These are phyloP conservation scores for Fagus crenata DNA, from an alignment of 306 rosid genomes.

Conservation along the genomic window DNA sequence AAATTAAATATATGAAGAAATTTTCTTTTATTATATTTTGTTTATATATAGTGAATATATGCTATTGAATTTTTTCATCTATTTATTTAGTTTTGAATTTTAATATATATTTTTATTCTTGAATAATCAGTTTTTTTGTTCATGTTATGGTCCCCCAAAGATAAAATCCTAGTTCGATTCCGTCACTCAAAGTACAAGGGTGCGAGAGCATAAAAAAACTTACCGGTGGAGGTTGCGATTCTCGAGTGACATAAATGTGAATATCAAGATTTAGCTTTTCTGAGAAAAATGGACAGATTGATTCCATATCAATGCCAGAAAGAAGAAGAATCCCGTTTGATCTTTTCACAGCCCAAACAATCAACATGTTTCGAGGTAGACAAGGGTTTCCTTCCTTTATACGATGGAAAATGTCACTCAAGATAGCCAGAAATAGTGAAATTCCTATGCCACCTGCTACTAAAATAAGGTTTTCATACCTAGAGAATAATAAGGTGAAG, in stretches of 20 bases:
- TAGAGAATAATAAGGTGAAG: conserved; percentile 32
- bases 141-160: too few relatives aligned
- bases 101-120: too few relatives aligned
- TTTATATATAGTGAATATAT: too few relatives aligned
- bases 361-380: conserved; percentile 52
- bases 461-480: conserved; percentile 82
- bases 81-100: too few relatives aligned
- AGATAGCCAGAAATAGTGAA: conserved; percentile 85
- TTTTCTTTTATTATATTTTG: too few relatives aligned
- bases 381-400: conserved; percentile 70
- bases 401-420: conserved; percentile 85
- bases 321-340: conserved; percentile 81
- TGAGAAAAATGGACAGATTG: conserved; percentile 59
- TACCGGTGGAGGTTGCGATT: conserved; percentile 82
- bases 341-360: conserved; percentile 86
- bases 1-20: too few relatives aligned
- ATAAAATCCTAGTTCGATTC: too few relatives aligned
- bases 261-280: conserved; percentile 56
- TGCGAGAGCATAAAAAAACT: conserved; percentile 27
- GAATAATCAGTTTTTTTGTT: too few relatives aligned
- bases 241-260: conserved; percentile 70
- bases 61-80: too few relatives aligned
- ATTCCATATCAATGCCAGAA: conserved; percentile 64
- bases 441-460: conserved; percentile 98
- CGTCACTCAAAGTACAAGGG: not conserved